Conservation (phyloP, 371 early-diverging fungal genomes). For the Mortierella sp. region DNA sequence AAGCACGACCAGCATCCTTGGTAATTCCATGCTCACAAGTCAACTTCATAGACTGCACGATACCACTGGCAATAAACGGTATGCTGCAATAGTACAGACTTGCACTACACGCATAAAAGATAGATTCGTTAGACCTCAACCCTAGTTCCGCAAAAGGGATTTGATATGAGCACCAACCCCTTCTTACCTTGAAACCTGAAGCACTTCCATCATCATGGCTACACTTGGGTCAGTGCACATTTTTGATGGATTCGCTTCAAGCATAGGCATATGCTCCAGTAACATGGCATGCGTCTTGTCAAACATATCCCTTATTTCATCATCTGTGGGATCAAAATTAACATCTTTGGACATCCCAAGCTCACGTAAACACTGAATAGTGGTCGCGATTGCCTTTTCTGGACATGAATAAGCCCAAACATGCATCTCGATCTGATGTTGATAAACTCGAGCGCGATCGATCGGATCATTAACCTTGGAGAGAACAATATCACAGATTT, state of each 20-base stretch:
- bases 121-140: conserved; percentile 8
- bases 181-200: conserved; percentile 25
- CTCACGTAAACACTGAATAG: conserved; percentile 43
- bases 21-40: conserved; percentile 41
- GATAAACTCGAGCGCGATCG: conserved; percentile 42
- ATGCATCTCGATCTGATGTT: conserved; percentile 55
- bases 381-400: conserved; percentile 18
- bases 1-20: conserved; percentile 43
- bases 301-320: conserved; percentile 28
- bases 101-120: conserved; percentile 33
- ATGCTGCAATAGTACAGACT: conserved; percentile 23
- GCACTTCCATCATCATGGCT: conserved; percentile 49
- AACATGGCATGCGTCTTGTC: conserved; percentile 32
- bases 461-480: conserved; percentile 39
- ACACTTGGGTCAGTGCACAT: conserved; percentile 34
- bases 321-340: conserved; percentile 23
- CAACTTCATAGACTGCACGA: conserved; percentile 28
- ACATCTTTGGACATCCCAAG: conserved; percentile 27
- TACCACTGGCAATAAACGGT: conserved; percentile 29
- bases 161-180: too few relatives aligned
- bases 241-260: conserved; percentile 22
- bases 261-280: conserved; percentile 22
- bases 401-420: conserved; percentile 45
- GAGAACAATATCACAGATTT: conserved; percentile 35
- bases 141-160: not conserved